Conservation (phyloP, 208 protist genomes). For the Acanthamoeba triangularis region DNA sequence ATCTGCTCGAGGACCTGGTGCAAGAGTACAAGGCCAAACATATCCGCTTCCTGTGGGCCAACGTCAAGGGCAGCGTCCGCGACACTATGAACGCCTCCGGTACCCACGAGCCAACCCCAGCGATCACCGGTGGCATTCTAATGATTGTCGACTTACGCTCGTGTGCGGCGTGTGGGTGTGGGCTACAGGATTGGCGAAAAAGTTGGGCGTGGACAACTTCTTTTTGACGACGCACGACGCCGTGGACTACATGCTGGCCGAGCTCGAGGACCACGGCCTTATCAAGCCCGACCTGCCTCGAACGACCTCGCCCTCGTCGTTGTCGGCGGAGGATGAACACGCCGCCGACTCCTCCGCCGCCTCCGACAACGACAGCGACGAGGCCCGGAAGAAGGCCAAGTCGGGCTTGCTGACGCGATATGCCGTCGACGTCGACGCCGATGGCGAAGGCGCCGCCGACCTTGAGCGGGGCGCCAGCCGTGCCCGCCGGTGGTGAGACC, state of each 20-base stretch:
- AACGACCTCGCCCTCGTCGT: too few species aligned
- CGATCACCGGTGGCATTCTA: neutral
- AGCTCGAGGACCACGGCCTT: neutral
- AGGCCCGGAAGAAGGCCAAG: too few species aligned
- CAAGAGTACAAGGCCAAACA: constrained; percentile 33
- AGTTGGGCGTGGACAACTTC: neutral
- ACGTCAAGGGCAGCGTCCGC: constrained; percentile 59
- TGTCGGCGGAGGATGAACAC: too few species aligned
- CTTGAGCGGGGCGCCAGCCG: too few species aligned
- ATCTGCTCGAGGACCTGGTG: constrained; percentile 26
- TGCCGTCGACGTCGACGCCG: too few species aligned
- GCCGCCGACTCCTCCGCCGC: too few species aligned
- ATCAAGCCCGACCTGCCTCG: neutral
- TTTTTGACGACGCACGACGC: constrained; percentile 42
- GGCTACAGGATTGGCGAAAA: neutral
- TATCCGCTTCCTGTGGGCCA: constrained; percentile 67
- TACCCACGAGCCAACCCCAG: neutral
- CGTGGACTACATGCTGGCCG: constrained; percentile 5
- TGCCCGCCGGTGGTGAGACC: too few species aligned
- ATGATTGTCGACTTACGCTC: neutral
- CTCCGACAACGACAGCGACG: too few species aligned
- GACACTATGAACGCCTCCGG: constrained; percentile 51
- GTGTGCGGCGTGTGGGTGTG: neutral
- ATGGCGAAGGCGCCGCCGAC: too few species aligned
- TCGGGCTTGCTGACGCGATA: too few species aligned